These are phyloP conservation scores for Hypoxylon fragiforme DNA, from an alignment of 495 filamentous ascomycete species.

Conservation along the genomic window DNA sequence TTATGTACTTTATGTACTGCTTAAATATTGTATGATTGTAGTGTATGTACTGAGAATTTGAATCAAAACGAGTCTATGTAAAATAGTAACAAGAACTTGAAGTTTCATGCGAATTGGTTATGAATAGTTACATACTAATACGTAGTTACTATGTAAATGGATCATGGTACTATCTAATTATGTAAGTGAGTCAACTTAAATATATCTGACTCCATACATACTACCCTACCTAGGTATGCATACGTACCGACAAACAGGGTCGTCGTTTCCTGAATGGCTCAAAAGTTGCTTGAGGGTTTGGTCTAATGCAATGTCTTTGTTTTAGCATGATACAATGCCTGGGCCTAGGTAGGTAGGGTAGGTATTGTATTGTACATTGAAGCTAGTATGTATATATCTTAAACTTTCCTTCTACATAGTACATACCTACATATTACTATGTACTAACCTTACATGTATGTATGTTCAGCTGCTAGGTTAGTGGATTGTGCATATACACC, in stretches of 20 bases:
- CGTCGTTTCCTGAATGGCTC: background rate
- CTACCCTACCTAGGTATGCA: no score
- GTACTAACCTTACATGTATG: no score
- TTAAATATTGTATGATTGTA: constrained; percentile 6
- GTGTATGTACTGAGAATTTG: constrained; percentile 3
- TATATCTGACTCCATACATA: constrained; percentile 1
- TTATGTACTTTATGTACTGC: background rate
- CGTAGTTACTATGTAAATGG: constrained; percentile 12
- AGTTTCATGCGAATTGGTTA: background rate
- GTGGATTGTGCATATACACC: background rate
- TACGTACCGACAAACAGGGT: background rate
- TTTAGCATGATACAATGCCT: background rate
- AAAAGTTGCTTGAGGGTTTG: no score
- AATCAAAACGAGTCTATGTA: constrained; percentile 10
- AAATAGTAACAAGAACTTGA: no score
- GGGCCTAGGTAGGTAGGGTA: background rate
- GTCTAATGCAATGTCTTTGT: no score
- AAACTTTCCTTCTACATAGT: no score
- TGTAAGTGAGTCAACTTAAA: constrained; percentile 7
- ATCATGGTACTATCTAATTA: constrained; percentile 18
- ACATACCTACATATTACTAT: no score
- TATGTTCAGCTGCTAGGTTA: background rate
- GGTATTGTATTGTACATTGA: background rate
- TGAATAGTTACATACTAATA: no score
- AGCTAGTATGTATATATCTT: no score